Evolutionary conservation across 805 yeast species (phyloP).

Genomic region (Grigorovia transvaalensis): DNA sequence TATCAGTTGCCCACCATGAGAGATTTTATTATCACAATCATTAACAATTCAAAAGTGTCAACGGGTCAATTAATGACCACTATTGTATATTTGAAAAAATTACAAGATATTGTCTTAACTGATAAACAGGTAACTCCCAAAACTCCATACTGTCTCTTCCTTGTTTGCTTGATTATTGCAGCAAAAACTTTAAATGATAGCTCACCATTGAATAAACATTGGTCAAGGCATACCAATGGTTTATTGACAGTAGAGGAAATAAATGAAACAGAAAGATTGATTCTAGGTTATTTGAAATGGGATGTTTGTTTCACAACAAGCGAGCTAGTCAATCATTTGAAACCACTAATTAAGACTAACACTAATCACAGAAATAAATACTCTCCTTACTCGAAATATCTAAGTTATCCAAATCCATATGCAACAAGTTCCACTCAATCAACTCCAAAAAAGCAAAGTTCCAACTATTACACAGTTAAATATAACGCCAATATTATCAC

Average conservation of each 20-base stretch:
- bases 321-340: conserved; percentile 59
- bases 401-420: not conserved
- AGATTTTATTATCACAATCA: conserved; percentile 60
- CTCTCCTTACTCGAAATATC: not conserved
- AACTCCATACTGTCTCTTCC: conserved; percentile 83
- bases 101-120: conserved; percentile 82
- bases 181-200: conserved; percentile 92
- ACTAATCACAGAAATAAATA: not conserved
- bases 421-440: not conserved
- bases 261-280: conserved; percentile 84
- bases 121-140: conserved; percentile 36
- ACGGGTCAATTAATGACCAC: conserved; percentile 93
- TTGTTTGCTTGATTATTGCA: conserved; percentile 82
- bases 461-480: not conserved
- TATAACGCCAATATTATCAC: not conserved
- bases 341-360: conserved; percentile 12
- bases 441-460: not conserved
- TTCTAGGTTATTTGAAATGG: conserved; percentile 79
- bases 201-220: conserved; percentile 89
- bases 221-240: conserved; percentile 91
- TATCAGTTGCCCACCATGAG: conserved; percentile 35
- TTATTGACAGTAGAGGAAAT: conserved; percentile 68
- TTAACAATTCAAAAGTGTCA: conserved; percentile 80
- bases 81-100: conserved; percentile 67
- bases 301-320: conserved; percentile 58